A percentile compares a stretch with the other conserved stretches of the same genome.
phyloP scores from a whole-genome alignment of 345 rosid species.

The Gossypium herbaceum region DNA sequence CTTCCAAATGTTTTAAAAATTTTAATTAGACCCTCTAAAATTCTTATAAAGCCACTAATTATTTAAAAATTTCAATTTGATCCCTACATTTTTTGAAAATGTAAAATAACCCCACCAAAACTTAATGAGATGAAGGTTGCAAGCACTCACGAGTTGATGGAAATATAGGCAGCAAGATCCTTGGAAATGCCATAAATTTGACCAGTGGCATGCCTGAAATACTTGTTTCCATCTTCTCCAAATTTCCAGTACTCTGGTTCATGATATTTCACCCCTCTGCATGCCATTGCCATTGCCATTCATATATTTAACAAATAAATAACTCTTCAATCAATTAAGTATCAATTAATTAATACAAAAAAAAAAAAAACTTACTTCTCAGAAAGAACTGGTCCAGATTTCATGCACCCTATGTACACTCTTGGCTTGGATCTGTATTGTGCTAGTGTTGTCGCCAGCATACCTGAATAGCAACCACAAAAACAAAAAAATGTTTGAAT shows the following conservation, averaged over 20 bases:
- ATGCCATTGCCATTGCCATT: background rate
- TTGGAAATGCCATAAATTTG: conserved; percentile 85
- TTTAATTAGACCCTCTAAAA: too few species aligned
- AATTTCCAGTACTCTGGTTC: conserved; percentile 96
- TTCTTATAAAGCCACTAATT: too few species aligned
- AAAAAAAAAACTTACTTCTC: conserved; percentile 43
- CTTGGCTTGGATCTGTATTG: conserved; percentile 57
- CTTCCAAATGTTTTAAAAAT: too few species aligned
- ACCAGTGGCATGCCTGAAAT: conserved; percentile 91
- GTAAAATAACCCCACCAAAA: too few species aligned
- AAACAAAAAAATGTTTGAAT: too few species aligned
- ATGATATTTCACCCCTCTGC: conserved; percentile 64
- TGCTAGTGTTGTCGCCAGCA: conserved; percentile 49
- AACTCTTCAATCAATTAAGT: background rate
- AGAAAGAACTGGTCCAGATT: conserved; percentile 85
- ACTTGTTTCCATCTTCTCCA: conserved; percentile 88
- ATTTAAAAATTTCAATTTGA: too few species aligned
- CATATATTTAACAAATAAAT: background rate
- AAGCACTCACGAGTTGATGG: conserved; percentile 54
- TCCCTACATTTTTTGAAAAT: too few species aligned
- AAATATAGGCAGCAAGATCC: conserved; percentile 80
- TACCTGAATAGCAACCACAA: conserved; percentile 29
- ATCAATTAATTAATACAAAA: background rate
- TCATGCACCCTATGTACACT: conserved; percentile 96
- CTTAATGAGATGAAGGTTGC: background rate